phyloP scores from a whole-genome alignment of 805 yeast genomes.

The Lachancea cidri region DNA sequence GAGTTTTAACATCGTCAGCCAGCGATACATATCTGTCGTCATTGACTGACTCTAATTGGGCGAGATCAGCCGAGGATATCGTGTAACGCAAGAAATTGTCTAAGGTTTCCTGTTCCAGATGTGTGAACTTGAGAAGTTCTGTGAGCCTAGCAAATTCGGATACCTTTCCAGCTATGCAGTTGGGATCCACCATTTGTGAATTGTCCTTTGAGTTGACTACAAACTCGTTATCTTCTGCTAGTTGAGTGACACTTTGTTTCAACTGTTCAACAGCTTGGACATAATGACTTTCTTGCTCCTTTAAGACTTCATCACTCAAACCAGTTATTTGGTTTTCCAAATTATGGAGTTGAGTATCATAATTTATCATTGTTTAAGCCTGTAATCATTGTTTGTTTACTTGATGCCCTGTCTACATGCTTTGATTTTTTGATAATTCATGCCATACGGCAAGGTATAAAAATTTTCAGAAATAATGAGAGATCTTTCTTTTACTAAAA shows the following conservation, averaged over 20 bases:
- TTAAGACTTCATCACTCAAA: constrained; percentile 16
- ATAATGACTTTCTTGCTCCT: constrained; percentile 20
- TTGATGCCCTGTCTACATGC: not conserved
- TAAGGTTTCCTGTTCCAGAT: constrained; percentile 30
- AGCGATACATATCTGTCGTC: constrained; percentile 21
- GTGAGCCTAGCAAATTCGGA: constrained; percentile 20
- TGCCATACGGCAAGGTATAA: not conserved
- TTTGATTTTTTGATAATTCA: not conserved
- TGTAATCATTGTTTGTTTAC: too few species aligned
- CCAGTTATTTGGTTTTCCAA: constrained; percentile 15
- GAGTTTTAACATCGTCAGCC: constrained; percentile 16
- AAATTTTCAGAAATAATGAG: too few species aligned
- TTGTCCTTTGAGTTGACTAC: constrained; percentile 6
- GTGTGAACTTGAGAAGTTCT: constrained; percentile 19
- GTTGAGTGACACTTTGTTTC: constrained; percentile 17
- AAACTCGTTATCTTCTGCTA: constrained; percentile 21
- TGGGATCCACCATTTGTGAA: constrained; percentile 14
- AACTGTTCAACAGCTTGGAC: constrained; percentile 18
- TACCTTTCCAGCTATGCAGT: constrained; percentile 14
- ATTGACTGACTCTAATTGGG: constrained; percentile 18
- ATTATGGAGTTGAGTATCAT: constrained; percentile 6
- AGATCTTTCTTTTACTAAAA: too few species aligned
- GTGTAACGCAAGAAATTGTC: constrained; percentile 30
- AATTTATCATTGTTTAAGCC: not conserved
- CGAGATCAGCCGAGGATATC: constrained; percentile 19